Base-by-base conservation (phyloP, 2,329 filamentous ascomycete genomes). In the Ceratocystis colombiana region DNA sequence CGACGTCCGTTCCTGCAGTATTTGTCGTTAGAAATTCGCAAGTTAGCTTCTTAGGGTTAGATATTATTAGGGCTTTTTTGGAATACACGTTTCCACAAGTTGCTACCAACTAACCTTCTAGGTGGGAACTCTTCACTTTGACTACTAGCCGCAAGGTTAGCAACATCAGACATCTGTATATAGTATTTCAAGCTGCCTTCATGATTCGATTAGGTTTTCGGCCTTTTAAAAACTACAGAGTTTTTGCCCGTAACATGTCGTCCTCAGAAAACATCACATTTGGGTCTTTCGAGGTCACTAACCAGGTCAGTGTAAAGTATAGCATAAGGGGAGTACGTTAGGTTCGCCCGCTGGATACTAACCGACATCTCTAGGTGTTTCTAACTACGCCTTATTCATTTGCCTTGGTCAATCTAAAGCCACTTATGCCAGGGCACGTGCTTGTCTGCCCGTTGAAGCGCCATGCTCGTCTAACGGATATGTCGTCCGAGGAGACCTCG, bases 341-440 rank as follows among this genome's bases (percentile, higher is more conserved):
- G 61, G 17, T 30, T 37, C 1, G 48, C 7, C 20, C 20, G 25
- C 20, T 25, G 3, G 8, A 30, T 25, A 25, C 55, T 55, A 50
- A 48, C 55, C 48, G 4, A 28, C 33, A 53, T 37, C 28, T 7
- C 3, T 71, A 96, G 88, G 90, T 96, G 78, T 97, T 97, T 79
- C 84, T 95, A 76, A 80, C 81, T 70, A 96, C 92, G 1, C 80
- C 83, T 0, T 81, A 88, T 72, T 89, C 87, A 71, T 96, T 91
- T 78, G 91, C 90, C 65, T 81, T 97, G 69, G 92, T 97, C 67
- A 99, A 99, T 77, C 84, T 97, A 74, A 96, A 96, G 77, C 94
- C 94, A 28, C 84, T 99, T 46, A 82, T 96, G 1, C 91, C 92
- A 0, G 94, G 94, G 67, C 94, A 99, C 78, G 87, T 97, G 69